phyloP scores from a whole-genome alignment of 441 rosid species.

The Arabidopsis lyrata region DNA sequence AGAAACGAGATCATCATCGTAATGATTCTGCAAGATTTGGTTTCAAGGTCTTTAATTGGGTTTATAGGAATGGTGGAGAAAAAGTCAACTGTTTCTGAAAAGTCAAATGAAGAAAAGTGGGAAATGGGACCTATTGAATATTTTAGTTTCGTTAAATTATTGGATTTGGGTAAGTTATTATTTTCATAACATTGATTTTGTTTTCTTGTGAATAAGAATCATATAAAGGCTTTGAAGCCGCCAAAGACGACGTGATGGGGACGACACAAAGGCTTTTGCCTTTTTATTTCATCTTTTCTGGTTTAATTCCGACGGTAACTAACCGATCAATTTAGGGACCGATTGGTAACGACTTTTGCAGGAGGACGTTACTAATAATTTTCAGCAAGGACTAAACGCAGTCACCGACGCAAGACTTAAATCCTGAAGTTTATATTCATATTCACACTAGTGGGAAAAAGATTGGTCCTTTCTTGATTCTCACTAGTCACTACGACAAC shows the following conservation, averaged over 20 bases:
- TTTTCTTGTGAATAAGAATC: background rate
- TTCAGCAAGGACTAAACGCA: background rate
- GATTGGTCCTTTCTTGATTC: background rate
- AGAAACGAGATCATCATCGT: slow-evolving; percentile 6
- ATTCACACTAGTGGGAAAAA: background rate
- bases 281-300: background rate
- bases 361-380: background rate
- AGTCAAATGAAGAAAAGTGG: slow-evolving; percentile 30
- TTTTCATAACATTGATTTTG: background rate
- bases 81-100: slow-evolving; percentile 32
- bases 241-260: background rate
- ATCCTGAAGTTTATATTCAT: background rate
- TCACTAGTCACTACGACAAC: background rate
- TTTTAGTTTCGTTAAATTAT: background rate
- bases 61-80: background rate
- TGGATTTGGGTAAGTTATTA: slow-evolving; percentile 1
- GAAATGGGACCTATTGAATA: background rate
- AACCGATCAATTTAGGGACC: background rate
- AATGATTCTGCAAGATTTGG: slow-evolving; percentile 17
- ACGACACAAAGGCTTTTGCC: background rate
- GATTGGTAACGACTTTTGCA: too few species aligned
- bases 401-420: background rate
- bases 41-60: background rate
- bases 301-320: background rate
- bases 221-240: slow-evolving; percentile 15